These are phyloP conservation scores for Penicillium sclerotiorum DNA, from an alignment of 2,329 filamentous ascomycete genomes.

Conservation along the genomic window DNA sequence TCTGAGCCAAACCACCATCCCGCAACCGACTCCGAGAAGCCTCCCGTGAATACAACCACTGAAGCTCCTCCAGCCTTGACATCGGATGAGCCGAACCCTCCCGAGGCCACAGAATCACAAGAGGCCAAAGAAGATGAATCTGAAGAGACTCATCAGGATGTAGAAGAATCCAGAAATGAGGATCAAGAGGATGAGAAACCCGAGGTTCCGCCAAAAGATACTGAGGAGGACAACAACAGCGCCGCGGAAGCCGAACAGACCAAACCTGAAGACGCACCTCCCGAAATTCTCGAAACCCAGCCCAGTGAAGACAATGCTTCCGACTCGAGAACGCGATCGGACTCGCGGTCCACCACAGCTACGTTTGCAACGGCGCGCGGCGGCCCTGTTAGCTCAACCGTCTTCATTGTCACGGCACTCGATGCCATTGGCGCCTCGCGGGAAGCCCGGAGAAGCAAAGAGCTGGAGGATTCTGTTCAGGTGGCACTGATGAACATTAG, in stretches of 20 bases:
- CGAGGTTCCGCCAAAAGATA: slow-evolving; percentile 29
- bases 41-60: slow-evolving; percentile 30
- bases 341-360: slow-evolving; percentile 62
- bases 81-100: slow-evolving; percentile 36
- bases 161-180: slow-evolving; percentile 11
- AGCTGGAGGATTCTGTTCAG: slow-evolving; percentile 78
- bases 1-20: slow-evolving; percentile 34
- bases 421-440: slow-evolving; percentile 90
- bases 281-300: slow-evolving; percentile 25
- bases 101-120: slow-evolving; percentile 33
- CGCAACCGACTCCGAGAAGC: slow-evolving; percentile 31
- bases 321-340: slow-evolving; percentile 55
- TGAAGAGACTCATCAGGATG: slow-evolving; percentile 8
- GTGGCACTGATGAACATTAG: slow-evolving; percentile 85
- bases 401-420: slow-evolving; percentile 91
- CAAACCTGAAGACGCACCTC: slow-evolving; percentile 18
- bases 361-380: slow-evolving; percentile 55
- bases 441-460: slow-evolving; percentile 84
- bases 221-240: slow-evolving; percentile 20
- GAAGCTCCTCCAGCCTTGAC: slow-evolving; percentile 29
- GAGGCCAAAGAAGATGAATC: slow-evolving; percentile 26
- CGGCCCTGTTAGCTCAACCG: slow-evolving; percentile 84
- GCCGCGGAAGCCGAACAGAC: slow-evolving; percentile 23
- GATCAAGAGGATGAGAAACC: slow-evolving; percentile 28
- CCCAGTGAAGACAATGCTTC: slow-evolving; percentile 20